Base-by-base conservation (phyloP, 2,329 filamentous ascomycete genomes). In the Ophiostoma montium region DNA sequence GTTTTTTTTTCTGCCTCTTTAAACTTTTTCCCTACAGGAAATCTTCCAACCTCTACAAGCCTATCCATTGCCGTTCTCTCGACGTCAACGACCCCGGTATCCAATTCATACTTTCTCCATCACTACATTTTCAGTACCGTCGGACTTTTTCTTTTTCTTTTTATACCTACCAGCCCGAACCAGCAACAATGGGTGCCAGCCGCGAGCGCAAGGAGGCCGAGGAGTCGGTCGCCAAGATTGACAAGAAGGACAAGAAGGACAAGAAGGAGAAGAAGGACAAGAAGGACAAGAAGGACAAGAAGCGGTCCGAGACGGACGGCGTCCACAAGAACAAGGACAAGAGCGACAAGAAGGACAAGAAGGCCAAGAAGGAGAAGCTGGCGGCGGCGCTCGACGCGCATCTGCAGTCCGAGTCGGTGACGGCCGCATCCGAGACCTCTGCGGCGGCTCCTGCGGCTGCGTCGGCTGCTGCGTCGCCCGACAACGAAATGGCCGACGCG, bases 311-410 rank as follows among this genome's bases (percentile, higher is more conserved):
- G 52, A 68, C 67, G 49, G 67, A 70, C 50, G 73, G 73, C 58
- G 66, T 77, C 51, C 62, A 63, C 59, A 77, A 78, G 65, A 58
- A 32, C 56, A 77, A 78, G 64, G 57, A 55, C 55, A 72, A 75
- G 62, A 74, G 75, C 65, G 75, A 78, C 50, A 76, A 76, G 66
- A 75, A 77, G 60, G 73, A 75, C 32, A 84, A 84, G 71, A 83
- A 80, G 65, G 71, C 72, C 39, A 85, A 85, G 74, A 83, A 84
- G 70, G 80, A 85, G 58, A 84, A 84, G 76, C 76, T 75, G 53
- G 75, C 70, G 44, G 73, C 76, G 50, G 74, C 72, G 32, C 69
- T 87, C 54, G 78, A 87, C 58, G 75, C 80, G 58, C 78, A 82
- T 62, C 65, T 82, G 39, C 39, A 42, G 39, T 15, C 38, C 55